Base-by-base conservation (phyloP, 306 rosid genomes). In the Chamaecrista fasciculata region DNA sequence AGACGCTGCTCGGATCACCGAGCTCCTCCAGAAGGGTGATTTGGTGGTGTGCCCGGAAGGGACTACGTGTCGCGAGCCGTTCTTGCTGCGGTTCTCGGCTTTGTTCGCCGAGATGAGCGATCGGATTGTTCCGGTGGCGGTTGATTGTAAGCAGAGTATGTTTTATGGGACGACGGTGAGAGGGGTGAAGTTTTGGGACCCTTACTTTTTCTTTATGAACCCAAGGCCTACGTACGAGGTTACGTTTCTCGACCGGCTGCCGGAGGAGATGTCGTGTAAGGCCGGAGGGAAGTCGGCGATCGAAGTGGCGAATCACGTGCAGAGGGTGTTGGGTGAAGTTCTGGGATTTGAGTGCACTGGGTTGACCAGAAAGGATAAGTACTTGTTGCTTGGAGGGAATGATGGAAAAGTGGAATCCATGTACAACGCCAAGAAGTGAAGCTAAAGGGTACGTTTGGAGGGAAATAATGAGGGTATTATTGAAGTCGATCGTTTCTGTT, bases 21-120 rank as follows among this genome's bases (percentile, higher is more conserved):
- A 79, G 19, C 46, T 94, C 4, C 97, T 94, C 56, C 89, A 90
- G 11, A 86, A 86, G 55, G 98, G 98, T 0, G 98, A 90, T 50
- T 87, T 94, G 4, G 98, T 94, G 5, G 97, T 94, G 16, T 94
- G 98, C 63, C 98, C 98, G 0, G 98, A 94, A 52, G 98, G 98
- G 4, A 94, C 98, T 48, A 94, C 98, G 8, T 94, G 98, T 9
- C 82, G 96, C 0, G 97, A 94, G 53, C 91, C 90, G 0, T 94
- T 81, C 66, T 44, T 94, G 83, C 85, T 94, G 46, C 83, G 98
- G 16, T 85, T 94, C 87, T 88, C 95, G 48, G 98, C 97, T 0
- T 42, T 94, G 80, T 94, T 94, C 33, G 98, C 97, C 0, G 98
- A 94, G 64, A 89, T 94, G 71, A 94, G 97, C 9, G 97, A 94